phyloP scores from a whole-genome alignment of 1,284 basidiomycete genomes.

The Leccinum griseonigrum region DNA sequence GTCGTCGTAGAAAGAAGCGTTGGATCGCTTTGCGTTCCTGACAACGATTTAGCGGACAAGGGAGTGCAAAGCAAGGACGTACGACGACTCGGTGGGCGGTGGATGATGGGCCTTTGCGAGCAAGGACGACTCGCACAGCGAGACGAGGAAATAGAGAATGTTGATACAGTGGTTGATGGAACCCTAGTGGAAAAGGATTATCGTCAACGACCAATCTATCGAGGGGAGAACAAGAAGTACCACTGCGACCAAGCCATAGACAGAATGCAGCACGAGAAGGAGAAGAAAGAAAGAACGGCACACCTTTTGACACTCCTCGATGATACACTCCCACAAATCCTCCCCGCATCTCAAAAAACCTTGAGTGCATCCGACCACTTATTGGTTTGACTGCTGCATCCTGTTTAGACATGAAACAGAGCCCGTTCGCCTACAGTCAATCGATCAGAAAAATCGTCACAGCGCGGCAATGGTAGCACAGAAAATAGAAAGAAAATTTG shows the following conservation, averaged over 20 bases:
- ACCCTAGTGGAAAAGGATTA: constrained; percentile 47
- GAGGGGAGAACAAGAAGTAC: neutral
- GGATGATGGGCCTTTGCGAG: constrained; percentile 55
- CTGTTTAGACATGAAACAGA: neutral
- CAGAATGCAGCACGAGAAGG: neutral
- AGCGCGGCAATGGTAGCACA: neutral
- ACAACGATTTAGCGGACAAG: neutral
- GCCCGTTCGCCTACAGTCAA: neutral
- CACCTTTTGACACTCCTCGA: neutral
- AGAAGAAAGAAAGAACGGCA: neutral
- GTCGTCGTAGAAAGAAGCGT: constrained; percentile 61
- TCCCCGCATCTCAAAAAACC: neutral
- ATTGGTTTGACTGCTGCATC: neutral
- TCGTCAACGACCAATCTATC: neutral
- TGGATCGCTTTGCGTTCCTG: constrained; percentile 18
- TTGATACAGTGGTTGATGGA: constrained; percentile 90
- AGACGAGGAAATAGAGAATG: constrained; percentile 89
- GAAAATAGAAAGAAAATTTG: neutral
- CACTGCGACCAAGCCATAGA: neutral
- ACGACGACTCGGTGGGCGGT: constrained; percentile 18
- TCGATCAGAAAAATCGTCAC: neutral
- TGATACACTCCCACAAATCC: neutral
- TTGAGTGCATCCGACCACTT: neutral
- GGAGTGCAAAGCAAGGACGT: neutral
- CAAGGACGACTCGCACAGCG: constrained; percentile 77